A percentile compares a stretch with the other conserved stretches of the same genome.
These are phyloP conservation scores for Cryptococcus sp. DNA, from an alignment of 1,284 basidiomycete genomes.

Conservation along the genomic window DNA sequence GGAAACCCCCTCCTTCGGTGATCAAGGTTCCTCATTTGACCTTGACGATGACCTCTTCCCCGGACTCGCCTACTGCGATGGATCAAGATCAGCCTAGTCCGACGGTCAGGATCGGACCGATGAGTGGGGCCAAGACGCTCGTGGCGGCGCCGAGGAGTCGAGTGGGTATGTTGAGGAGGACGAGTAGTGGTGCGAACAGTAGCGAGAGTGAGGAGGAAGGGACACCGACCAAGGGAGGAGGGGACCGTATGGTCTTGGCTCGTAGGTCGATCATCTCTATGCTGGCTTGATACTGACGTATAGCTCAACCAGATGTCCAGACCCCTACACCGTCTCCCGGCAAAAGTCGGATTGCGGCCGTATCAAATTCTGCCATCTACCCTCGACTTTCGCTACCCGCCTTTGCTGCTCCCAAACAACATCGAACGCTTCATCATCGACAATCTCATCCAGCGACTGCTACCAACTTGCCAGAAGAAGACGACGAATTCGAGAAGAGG, in stretches of 20 bases:
- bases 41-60: constrained; percentile 29
- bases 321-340: constrained; percentile 7
- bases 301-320: constrained; percentile 1
- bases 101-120: constrained; percentile 25
- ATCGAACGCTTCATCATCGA: constrained; percentile 41
- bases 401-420: constrained; percentile 29
- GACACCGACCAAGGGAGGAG: constrained; percentile 43
- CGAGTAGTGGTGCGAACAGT: constrained; percentile 27
- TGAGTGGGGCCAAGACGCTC: neutral
- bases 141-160: constrained; percentile 3
- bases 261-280: constrained; percentile 5
- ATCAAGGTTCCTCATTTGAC: constrained; percentile 27
- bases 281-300: constrained; percentile 1
- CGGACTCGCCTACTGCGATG: constrained; percentile 46
- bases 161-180: constrained; percentile 32
- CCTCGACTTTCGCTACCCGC: constrained; percentile 45
- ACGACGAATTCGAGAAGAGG: constrained; percentile 44
- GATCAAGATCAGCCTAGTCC: constrained; percentile 42
- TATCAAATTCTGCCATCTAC: constrained; percentile 16
- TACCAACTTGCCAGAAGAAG: constrained; percentile 24
- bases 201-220: constrained; percentile 43
- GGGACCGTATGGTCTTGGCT: constrained; percentile 13
- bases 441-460: constrained; percentile 41
- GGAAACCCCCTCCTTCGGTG: constrained; percentile 14
- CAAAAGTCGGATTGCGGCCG: constrained; percentile 7